phyloP scores from a whole-genome alignment of 257 asterid genomes.

The Nicotiana benthamiana region DNA sequence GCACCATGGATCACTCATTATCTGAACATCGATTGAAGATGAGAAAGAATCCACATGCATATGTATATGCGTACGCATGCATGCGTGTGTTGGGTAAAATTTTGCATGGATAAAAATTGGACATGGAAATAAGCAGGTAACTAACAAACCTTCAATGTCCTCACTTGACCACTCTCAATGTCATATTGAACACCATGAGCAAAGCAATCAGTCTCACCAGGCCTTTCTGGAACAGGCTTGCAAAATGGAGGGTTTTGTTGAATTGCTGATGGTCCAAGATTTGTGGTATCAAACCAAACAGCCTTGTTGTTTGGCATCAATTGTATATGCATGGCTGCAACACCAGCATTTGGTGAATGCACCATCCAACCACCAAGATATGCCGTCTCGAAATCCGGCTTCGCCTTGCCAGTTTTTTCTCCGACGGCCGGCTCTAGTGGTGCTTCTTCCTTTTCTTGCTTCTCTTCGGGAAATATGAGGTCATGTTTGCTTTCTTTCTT shows the following conservation, averaged over 20 bases:
- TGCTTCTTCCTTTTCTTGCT: neutral
- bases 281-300: conserved; percentile 68
- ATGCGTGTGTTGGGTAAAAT: neutral
- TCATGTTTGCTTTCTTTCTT: neutral
- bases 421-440: neutral
- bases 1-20: conserved; percentile 79
- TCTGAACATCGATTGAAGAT: conserved; percentile 17
- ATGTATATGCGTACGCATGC: neutral
- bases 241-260: conserved; percentile 32
- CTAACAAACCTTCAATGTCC: conserved; percentile 49
- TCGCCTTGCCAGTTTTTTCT: neutral
- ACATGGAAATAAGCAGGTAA: neutral
- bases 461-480: neutral
- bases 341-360: conserved; percentile 46
- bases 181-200: conserved; percentile 76
- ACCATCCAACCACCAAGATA: conserved; percentile 44
- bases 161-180: conserved; percentile 34
- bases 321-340: conserved; percentile 81
- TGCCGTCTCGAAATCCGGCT: conserved; percentile 9
- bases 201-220: conserved; percentile 43
- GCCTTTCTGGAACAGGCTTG: conserved; percentile 9
- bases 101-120: neutral
- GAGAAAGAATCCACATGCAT: neutral
- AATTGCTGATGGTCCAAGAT: conserved; percentile 61
- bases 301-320: conserved; percentile 67